Conservation (phyloP, 106 monocot genomes). For the Allium fistulosum region DNA sequence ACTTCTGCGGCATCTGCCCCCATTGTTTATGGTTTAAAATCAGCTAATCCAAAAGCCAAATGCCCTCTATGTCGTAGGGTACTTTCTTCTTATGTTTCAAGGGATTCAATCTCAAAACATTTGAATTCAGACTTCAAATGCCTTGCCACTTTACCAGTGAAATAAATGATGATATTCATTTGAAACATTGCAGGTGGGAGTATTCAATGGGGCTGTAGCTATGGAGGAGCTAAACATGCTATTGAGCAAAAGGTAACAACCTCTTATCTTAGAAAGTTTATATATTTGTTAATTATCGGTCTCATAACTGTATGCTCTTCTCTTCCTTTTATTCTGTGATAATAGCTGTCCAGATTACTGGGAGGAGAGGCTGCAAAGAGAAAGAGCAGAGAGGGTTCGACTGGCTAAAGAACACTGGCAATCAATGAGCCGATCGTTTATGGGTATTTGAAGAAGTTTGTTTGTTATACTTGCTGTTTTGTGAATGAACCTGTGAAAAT, state of each 20-base stretch:
- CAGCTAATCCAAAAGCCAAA: constrained; percentile 42
- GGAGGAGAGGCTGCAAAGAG: constrained; percentile 39
- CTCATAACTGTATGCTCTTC: neutral
- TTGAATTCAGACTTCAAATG: too few species aligned
- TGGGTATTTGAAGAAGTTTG: constrained; percentile 31
- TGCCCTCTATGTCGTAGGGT: constrained; percentile 81
- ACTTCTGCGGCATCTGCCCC: constrained; percentile 65
- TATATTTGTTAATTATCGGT: too few species aligned
- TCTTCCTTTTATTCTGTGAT: neutral
- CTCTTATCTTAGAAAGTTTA: too few species aligned
- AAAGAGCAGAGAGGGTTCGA: constrained; percentile 50
- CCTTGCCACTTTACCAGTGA: too few species aligned
- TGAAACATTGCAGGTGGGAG: constrained; percentile 40
- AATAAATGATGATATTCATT: too few species aligned
- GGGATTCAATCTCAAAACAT: too few species aligned
- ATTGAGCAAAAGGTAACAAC: constrained; percentile 43
- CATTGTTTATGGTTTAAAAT: constrained; percentile 65
- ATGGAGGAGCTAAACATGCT: constrained; percentile 75
- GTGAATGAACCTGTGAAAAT: too few species aligned
- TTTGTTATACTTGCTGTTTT: too few species aligned
- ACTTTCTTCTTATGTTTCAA: neutral
- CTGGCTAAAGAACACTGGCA: constrained; percentile 69
- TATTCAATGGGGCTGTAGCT: constrained; percentile 38
- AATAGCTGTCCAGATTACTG: constrained; percentile 72
- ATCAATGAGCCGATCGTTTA: constrained; percentile 43